Evolutionary conservation across 75 land plant genomes (phyloP).

Genomic region (Cryptomeria japonica): DNA sequence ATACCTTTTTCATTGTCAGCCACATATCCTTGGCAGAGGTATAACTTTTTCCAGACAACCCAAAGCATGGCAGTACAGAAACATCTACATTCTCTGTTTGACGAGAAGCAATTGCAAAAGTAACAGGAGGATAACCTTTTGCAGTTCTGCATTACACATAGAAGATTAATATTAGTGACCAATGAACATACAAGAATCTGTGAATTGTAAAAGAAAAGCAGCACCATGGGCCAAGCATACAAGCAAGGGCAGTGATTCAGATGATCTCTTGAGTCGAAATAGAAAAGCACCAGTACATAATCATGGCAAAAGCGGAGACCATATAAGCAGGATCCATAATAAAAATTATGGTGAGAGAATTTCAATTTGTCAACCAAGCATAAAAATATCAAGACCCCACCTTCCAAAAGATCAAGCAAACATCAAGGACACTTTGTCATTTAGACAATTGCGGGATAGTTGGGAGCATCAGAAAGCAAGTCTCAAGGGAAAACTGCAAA

Average conservation of each 20-base stretch:
- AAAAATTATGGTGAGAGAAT: neutral
- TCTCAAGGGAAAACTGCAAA: conserved; percentile 46
- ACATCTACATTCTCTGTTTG: conserved; percentile 82
- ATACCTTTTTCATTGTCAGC: conserved; percentile 81
- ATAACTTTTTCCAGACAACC: conserved; percentile 51
- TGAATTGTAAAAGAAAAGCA: conserved; percentile 9
- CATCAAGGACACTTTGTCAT: neutral
- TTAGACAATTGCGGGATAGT: conserved; percentile 2
- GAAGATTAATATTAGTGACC: neutral
- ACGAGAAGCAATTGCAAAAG: conserved; percentile 94
- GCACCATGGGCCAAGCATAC: neutral
- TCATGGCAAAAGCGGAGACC: neutral
- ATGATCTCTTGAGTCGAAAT: neutral
- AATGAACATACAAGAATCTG: neutral
- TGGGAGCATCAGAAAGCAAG: conserved; percentile 9
- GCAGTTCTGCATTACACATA: conserved; percentile 62
- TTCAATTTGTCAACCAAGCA: neutral
- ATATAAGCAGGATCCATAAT: neutral
- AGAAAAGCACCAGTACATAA: neutral
- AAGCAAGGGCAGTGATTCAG: conserved; percentile 1
- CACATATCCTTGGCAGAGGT: conserved; percentile 89
- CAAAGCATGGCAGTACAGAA: conserved; percentile 83
- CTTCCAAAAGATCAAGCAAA: conserved; percentile 8
- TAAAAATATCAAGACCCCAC: conserved; percentile 10
- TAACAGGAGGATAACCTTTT: conserved; percentile 87